These are phyloP conservation scores for Thecamonas trahens DNA, from an alignment of 78 protist genomes.

Conservation along the genomic window DNA sequence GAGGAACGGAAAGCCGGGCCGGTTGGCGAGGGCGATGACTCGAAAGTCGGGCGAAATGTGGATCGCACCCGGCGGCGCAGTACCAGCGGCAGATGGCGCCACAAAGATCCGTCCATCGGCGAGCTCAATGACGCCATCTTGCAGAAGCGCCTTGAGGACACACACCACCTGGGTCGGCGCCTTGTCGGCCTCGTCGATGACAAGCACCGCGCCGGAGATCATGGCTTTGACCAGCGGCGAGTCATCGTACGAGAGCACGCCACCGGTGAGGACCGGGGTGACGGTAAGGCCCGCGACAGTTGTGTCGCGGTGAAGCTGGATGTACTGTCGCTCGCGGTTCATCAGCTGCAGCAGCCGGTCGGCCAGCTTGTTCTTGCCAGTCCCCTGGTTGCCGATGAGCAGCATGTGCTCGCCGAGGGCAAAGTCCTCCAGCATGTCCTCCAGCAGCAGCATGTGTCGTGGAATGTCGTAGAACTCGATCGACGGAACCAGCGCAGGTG, in stretches of 20 bases:
- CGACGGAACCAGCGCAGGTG: slow-evolving; percentile 32
- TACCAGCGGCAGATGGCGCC: too few relatives aligned
- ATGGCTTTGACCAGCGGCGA: slow-evolving; percentile 56
- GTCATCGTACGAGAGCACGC: slow-evolving; percentile 27
- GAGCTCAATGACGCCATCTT: slow-evolving; percentile 51
- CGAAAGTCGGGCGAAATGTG: too few relatives aligned
- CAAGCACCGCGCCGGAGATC: slow-evolving; percentile 40
- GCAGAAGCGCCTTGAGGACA: slow-evolving; percentile 25
- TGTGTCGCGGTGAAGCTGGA: slow-evolving; percentile 63
- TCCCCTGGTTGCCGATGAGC: slow-evolving; percentile 62
- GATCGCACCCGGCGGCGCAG: too few relatives aligned
- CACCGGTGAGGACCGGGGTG: slow-evolving; percentile 18
- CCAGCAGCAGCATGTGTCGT: neutral
- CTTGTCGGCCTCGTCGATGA: slow-evolving; percentile 75
- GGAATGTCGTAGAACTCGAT: slow-evolving; percentile 8
- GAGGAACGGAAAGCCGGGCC: slow-evolving; percentile 63
- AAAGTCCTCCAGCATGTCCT: slow-evolving; percentile 6
- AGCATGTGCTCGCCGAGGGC: slow-evolving; percentile 1
- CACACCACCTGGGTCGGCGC: slow-evolving; percentile 65
- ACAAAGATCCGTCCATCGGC: slow-evolving; percentile 47
- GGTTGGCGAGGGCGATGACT: slow-evolving; percentile 63
- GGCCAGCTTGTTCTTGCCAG: slow-evolving; percentile 61
- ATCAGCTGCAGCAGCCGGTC: slow-evolving; percentile 36
- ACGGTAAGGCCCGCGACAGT: slow-evolving; percentile 35
- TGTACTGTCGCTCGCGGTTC: slow-evolving; percentile 24